Percentiles rank a stretch among this genome's conserved stretches.
These are phyloP conservation scores for Suillus luteus DNA, from an alignment of 768 basidiomycete genomes.

Conservation along the genomic window DNA sequence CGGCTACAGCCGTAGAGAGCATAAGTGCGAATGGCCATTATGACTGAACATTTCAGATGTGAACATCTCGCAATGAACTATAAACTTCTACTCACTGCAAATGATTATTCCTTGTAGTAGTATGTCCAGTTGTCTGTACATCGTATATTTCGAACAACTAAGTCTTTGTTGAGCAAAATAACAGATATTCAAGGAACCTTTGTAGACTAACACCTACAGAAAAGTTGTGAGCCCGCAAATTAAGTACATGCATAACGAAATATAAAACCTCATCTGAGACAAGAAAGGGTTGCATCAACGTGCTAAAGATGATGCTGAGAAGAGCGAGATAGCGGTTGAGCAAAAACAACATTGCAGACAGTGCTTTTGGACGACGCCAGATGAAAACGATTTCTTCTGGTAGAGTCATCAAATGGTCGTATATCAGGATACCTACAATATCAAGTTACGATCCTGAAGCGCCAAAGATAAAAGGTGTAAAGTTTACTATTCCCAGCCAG, in stretches of 20 bases:
- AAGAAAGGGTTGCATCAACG: not conserved
- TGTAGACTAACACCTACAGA: slow-evolving; percentile 8
- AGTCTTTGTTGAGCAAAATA: not conserved
- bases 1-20: slow-evolving; percentile 50
- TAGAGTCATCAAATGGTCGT: not conserved
- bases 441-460: not conserved
- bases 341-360: not conserved
- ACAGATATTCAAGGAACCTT: not conserved
- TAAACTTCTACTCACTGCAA: not conserved
- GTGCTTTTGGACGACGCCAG: not conserved
- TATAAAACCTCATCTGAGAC: not conserved
- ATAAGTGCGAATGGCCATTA: slow-evolving; percentile 47
- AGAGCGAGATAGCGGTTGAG: not conserved
- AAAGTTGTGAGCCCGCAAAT: not conserved
- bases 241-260: not conserved
- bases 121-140: not conserved
- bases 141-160: not conserved
- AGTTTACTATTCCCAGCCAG: not conserved
- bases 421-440: slow-evolving; percentile 1
- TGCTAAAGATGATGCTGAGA: not conserved
- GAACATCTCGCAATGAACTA: not conserved
- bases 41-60: slow-evolving; percentile 36
- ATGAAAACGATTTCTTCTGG: not conserved
- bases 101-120: not conserved
- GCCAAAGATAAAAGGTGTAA: not conserved